Conservation (phyloP, 2,329 filamentous ascomycete species). For the Thielaviopsis populi region DNA sequence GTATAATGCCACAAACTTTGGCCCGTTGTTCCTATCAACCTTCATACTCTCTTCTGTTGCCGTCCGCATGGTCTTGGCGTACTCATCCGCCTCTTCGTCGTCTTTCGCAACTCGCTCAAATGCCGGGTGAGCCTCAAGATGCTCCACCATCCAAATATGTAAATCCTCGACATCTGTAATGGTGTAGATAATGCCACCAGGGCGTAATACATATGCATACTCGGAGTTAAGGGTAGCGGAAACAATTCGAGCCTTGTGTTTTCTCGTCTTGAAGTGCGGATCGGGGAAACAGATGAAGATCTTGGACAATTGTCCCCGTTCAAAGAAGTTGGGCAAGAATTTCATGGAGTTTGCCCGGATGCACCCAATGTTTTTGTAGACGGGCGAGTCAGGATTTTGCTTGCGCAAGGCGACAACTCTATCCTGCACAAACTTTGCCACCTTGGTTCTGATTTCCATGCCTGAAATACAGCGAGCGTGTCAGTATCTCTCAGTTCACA, state of each 20-base stretch:
- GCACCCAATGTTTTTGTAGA: constrained; percentile 77
- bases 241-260: constrained; percentile 94
- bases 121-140: constrained; percentile 62
- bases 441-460: constrained; percentile 82
- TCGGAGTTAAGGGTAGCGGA: constrained; percentile 78
- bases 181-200: constrained; percentile 80
- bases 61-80: constrained; percentile 56
- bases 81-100: constrained; percentile 53
- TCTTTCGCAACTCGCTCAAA: constrained; percentile 61
- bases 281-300: constrained; percentile 98
- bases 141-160: constrained; percentile 82
- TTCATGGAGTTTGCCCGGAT: constrained; percentile 96
- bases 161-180: constrained; percentile 96
- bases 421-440: constrained; percentile 80
- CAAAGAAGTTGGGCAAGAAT: constrained; percentile 96
- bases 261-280: constrained; percentile 92
- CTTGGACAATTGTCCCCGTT: constrained; percentile 62
- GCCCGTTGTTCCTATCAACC: constrained; percentile 75
- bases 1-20: constrained; percentile 85
- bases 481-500: background rate
- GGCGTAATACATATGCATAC: constrained; percentile 74
- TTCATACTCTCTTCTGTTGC: constrained; percentile 98
- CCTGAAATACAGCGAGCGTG: constrained; percentile 32
- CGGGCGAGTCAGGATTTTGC: constrained; percentile 38
- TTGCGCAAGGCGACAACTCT: constrained; percentile 67